Evolutionary conservation across 352 stramenopile genomes (phyloP).

Genomic region (Globisporangium sylvaticum): DNA sequence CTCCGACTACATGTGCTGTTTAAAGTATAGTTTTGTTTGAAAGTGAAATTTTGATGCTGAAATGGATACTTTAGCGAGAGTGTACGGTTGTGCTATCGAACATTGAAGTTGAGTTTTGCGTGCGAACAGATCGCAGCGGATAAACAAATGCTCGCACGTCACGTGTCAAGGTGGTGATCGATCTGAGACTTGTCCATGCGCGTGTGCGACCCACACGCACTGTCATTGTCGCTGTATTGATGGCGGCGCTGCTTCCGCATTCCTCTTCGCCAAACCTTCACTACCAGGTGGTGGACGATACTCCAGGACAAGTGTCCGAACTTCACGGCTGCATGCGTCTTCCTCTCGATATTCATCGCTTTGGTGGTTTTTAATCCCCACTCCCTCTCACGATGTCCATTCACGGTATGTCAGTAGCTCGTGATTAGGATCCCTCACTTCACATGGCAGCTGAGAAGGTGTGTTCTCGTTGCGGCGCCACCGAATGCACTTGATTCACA

Average conservation of each 20-base stretch:
- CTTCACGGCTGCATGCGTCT: background rate
- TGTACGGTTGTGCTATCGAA: background rate
- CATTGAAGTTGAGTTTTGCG: slow-evolving; percentile 1
- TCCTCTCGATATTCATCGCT: too few relatives aligned
- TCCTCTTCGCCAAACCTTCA: background rate
- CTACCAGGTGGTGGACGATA: background rate
- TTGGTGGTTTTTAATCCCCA: too few relatives aligned
- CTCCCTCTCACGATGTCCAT: too few relatives aligned
- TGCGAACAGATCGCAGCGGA: background rate
- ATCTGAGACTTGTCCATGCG: background rate
- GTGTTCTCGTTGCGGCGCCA: too few relatives aligned
- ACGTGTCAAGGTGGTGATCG: background rate
- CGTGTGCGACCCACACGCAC: background rate
- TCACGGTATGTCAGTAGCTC: too few relatives aligned
- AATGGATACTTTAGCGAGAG: background rate
- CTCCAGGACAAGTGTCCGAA: background rate
- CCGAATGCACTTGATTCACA: too few relatives aligned
- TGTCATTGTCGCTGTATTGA: too few relatives aligned
- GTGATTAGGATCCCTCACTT: too few relatives aligned
- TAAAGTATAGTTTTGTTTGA: background rate
- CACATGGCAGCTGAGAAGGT: too few relatives aligned
- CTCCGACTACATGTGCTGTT: background rate
- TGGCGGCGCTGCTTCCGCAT: background rate
- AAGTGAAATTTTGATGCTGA: background rate
- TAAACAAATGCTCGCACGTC: background rate